These are phyloP conservation scores for Solanum lignicaule DNA, from an alignment of 257 asterid genomes.

Conservation along the genomic window DNA sequence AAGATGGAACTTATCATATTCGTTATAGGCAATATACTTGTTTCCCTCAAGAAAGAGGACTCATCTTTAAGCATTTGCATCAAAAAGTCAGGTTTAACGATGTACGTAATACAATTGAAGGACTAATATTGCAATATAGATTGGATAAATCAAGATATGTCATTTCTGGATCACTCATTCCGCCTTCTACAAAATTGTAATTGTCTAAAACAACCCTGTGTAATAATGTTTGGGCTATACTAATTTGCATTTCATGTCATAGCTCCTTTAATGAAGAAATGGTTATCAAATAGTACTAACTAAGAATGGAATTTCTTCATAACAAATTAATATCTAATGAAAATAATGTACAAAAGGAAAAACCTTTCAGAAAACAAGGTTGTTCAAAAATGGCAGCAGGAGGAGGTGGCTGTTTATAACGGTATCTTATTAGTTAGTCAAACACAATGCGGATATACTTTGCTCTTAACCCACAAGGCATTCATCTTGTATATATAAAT, in stretches of 20 bases:
- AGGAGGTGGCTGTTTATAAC: background rate
- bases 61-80: background rate
- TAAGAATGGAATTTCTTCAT: background rate
- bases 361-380: background rate
- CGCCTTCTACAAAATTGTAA: background rate
- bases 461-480: background rate
- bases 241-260: background rate
- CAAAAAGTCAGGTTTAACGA: background rate
- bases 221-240: background rate
- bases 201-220: background rate
- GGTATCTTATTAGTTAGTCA: background rate
- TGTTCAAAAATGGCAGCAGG: background rate
- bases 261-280: background rate
- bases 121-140: background rate
- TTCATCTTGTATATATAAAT: background rate
- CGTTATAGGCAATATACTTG: background rate
- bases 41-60: background rate
- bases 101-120: background rate
- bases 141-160: background rate
- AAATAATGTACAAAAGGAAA: background rate
- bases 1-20: background rate
- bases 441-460: background rate
- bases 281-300: background rate
- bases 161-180: background rate
- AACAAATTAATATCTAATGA: background rate